These are phyloP conservation scores for Millerozyma miso DNA, from an alignment of 805 yeast genomes.

Conservation along the genomic window DNA sequence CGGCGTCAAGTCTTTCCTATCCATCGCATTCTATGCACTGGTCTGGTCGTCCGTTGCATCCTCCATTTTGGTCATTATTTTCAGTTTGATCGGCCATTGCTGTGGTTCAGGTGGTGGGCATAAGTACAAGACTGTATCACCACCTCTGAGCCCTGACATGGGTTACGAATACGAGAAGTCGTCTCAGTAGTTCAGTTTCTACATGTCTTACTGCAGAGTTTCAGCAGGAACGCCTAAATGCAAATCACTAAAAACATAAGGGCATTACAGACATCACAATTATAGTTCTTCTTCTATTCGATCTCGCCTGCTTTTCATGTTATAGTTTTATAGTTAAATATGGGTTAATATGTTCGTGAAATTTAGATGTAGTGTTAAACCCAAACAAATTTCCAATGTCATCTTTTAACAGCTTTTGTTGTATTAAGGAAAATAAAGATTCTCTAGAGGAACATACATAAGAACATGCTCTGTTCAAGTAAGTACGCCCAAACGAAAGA, in stretches of 20 bases:
- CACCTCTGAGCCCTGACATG: slow-evolving; percentile 13
- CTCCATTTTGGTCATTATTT: slow-evolving; percentile 24
- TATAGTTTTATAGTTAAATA: no score
- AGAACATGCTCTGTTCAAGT: slow-evolving; percentile 19
- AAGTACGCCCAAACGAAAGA: no score
- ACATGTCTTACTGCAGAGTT: neutral
- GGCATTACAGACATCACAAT: no score
- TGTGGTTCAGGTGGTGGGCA: slow-evolving; percentile 36
- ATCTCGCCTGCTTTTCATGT: no score
- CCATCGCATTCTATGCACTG: slow-evolving; percentile 50
- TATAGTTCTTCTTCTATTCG: neutral
- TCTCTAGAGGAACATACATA: neutral
- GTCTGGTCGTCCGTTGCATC: slow-evolving; percentile 63
- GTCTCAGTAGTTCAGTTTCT: neutral
- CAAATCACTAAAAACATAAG: no score
- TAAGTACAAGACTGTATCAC: slow-evolving; percentile 18
- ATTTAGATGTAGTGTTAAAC: neutral
- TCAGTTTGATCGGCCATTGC: slow-evolving; percentile 38
- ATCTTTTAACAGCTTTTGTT: slow-evolving; percentile 1
- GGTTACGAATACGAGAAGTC: slow-evolving; percentile 18
- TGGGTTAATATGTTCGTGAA: neutral
- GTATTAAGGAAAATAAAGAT: neutral
- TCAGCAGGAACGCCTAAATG: no score
- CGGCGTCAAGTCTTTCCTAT: slow-evolving; percentile 55
- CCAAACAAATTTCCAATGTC: neutral